phyloP scores from a whole-genome alignment of 345 rosid species.

The Brassica rapa region DNA sequence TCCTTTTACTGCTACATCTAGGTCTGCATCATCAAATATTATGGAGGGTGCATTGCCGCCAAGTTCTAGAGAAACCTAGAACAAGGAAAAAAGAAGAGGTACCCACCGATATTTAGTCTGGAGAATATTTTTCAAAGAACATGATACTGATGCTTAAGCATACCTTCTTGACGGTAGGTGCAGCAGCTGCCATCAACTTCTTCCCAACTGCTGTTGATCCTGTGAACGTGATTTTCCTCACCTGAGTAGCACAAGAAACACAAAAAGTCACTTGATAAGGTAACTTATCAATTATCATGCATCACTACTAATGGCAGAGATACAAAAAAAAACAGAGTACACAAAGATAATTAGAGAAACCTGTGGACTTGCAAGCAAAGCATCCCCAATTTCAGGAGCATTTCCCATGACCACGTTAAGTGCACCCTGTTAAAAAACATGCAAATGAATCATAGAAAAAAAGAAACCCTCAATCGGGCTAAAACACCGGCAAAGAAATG shows the following conservation, averaged over 20 bases:
- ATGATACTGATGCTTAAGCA: constrained; percentile 24
- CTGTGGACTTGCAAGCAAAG: constrained; percentile 80
- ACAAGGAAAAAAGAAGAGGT: constrained; percentile 30
- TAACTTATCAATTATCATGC: neutral
- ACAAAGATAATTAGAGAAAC: constrained; percentile 43
- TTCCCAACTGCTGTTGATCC: constrained; percentile 98
- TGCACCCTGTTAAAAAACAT: constrained; percentile 60
- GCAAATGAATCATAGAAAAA: constrained; percentile 17
- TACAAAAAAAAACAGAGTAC: constrained; percentile 7
- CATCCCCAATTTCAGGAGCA: constrained; percentile 88
- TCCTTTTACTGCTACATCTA: constrained; percentile 95
- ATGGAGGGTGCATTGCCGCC: constrained; percentile 99
- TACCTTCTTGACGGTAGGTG: constrained; percentile 91
- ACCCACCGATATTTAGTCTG: neutral
- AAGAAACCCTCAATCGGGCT: neutral
- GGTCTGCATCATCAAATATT: constrained; percentile 90
- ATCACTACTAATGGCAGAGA: constrained; percentile 26
- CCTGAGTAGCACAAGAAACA: constrained; percentile 51
- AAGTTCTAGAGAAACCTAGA: constrained; percentile 87
- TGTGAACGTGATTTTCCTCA: constrained; percentile 89
- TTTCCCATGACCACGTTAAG: constrained; percentile 90
- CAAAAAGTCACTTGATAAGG: constrained; percentile 20
- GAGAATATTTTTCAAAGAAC: neutral
- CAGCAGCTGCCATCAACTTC: constrained; percentile 96
- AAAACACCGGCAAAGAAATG: constrained; percentile 1